Evolutionary conservation across 352 stramenopile species (phyloP), one percentile per base, ranked within the genome.

Genomic region (Globisporangium mamillatum): DNA sequence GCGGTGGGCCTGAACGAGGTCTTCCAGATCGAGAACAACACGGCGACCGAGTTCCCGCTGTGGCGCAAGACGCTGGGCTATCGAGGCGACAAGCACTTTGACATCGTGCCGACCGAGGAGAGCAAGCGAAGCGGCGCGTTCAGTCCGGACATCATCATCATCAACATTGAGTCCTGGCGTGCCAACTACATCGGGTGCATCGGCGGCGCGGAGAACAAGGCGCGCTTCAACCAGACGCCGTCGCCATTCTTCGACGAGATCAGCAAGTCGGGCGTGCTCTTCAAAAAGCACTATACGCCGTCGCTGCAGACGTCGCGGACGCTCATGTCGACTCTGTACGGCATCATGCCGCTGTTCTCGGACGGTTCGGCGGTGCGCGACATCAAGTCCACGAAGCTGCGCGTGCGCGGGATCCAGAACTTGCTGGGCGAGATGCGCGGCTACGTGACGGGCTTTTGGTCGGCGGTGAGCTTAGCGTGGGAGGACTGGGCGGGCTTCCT

Each of bases 161-260:
- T 91, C 60, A 88, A 90, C 38, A 83, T 91, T 69, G 83, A 88
- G 60, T 91, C 83, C 14, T 91, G 79, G 79, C 76, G 81, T 3
- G 74, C 81, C 48, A 56, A 86, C 29, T 79, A 91, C 55, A 73
- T 91, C n/a, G 80, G 82, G 24, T 80, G 86, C 20, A 70, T 91
- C 1, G 82, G 81, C 34, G 82, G 76, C 16, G 72, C 78, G 14
- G 61, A 67, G 7, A 81, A 84, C 60, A 88, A 88, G 52, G 29
- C 32, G 3, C 24, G 63, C 8, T 79, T 64, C 32, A 75, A 79
- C 27, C 77, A 86, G 65, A 83, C 74, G 4, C 79, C 77, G 29
- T 88, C 82, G 9, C 82, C 82, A 3, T 68, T 75, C 34, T 91
- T 91, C 57, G 83, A 91, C 50, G 73, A 76, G 53, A 70, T 91